Conservation (phyloP, 169 alveolate genomes). For the Cyclospora cayetanensis region DNA sequence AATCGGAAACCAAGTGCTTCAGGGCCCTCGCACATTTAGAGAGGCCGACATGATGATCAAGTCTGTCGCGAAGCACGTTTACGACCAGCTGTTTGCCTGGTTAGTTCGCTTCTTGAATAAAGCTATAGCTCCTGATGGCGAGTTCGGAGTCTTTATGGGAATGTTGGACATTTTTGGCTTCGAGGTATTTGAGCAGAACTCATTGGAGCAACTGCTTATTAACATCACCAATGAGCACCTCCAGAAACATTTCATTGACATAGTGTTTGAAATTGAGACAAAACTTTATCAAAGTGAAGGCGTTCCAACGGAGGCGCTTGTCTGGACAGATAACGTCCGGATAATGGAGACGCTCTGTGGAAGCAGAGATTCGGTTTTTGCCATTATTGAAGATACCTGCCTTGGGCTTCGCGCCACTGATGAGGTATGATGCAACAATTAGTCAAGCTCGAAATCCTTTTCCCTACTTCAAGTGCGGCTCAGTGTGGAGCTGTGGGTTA, state of each 20-base stretch:
- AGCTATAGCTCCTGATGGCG: conserved; percentile 87
- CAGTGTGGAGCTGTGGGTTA: no score
- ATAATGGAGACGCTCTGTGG: conserved; percentile 58
- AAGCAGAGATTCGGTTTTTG: conserved; percentile 81
- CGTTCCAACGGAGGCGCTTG: conserved; percentile 85
- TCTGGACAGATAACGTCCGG: conserved; percentile 79
- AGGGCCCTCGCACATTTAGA: conserved; percentile 85
- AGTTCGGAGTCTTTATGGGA: conserved; percentile 91
- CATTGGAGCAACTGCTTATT: conserved; percentile 98
- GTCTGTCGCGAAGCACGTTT: conserved; percentile 95
- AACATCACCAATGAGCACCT: conserved; percentile 98
- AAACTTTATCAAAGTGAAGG: conserved; percentile 86
- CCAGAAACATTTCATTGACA: conserved; percentile 93
- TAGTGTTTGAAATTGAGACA: conserved; percentile 92
- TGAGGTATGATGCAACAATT: conserved; percentile 46
- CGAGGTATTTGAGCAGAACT: conserved; percentile 95
- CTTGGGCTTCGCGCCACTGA: conserved; percentile 89
- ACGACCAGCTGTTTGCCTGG: conserved; percentile 94
- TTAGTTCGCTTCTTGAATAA: conserved; percentile 93
- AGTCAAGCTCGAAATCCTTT: no score
- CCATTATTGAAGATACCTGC: conserved; percentile 90
- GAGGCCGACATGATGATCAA: conserved; percentile 86
- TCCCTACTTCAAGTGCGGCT: no score
- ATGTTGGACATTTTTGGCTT: conserved; percentile 98
- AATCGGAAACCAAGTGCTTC: conserved; percentile 83